Base-by-base conservation (phyloP, 2,329 filamentous ascomycete species). In the Aspergillus hortae region DNA sequence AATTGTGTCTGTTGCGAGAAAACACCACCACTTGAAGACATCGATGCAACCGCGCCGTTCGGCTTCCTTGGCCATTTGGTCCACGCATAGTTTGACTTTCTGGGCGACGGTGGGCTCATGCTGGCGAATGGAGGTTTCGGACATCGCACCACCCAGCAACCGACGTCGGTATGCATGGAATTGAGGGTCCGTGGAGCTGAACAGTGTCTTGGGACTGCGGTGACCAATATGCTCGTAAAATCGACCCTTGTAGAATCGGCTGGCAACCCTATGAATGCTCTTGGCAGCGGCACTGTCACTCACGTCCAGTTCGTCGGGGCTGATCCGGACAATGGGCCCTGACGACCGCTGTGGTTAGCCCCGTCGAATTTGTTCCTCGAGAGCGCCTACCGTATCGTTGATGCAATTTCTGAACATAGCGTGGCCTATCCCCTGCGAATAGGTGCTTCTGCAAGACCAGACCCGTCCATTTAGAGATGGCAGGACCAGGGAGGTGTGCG, bases 1-100 rank as follows among this genome's bases (percentile, higher is more conserved):
- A 46, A 83, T 79, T 0, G 80, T 65, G 58, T 84, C 82, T 0
- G 79, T 80, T 0, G 79, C 66, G 70, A 82, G 75, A 46, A 80
- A 81, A 6, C 75, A 63, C 67, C 72, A 79, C 80, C 80, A 84
- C 51, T 81, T 81, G 51, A 73, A 71, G 0, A 83, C 64, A 53
- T 84, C 79, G 0, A 67, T 69, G 0, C 54, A 65, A 0, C 74
- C 71, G 0, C 58, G 58, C 11, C 46, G 60, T 56, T 70, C 51
- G 54, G 74, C 70, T 45, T 83, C 79, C 14, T 73, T 63, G 0
- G 55, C 61, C 17, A 83, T 81, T 43, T 66, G 68, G 2, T 71
- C 36, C 1, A 83, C 67, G 0, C 77, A 64, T 7, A 77, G 55
- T 0, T 67, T 59, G 0, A 74, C 67, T 19, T 71, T 80, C 74